phyloP scores from a whole-genome alignment of 1,139 yeast species.

The Nadsonia starkeyi-henricii region DNA sequence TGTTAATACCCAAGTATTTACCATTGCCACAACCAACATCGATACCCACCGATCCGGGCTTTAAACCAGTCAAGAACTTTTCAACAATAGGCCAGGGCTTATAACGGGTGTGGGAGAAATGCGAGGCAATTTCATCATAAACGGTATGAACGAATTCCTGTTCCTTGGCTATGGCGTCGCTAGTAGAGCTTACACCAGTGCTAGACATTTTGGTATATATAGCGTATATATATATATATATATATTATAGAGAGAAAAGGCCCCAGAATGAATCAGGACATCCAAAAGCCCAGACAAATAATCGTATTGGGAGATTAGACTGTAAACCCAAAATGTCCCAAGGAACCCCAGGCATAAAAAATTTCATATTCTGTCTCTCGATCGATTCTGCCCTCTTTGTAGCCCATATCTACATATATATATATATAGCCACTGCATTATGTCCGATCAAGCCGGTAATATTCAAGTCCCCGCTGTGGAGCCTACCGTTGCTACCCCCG shows the following conservation, averaged over 20 bases:
- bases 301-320: too few relatives aligned
- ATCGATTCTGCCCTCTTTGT: too few relatives aligned
- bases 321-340: too few relatives aligned
- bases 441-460: not conserved
- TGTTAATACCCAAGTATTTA: constrained; percentile 65
- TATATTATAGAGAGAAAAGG: too few relatives aligned
- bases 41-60: constrained; percentile 36
- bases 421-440: not conserved
- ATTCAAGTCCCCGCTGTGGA: not conserved
- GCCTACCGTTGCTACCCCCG: not conserved
- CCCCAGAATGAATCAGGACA: too few relatives aligned
- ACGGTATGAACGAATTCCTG: constrained; percentile 74
- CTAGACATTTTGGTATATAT: too few relatives aligned
- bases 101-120: constrained; percentile 84
- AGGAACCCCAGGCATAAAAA: too few relatives aligned
- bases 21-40: constrained; percentile 92
- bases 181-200: not conserved
- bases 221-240: too few relatives aligned
- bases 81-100: constrained; percentile 98
- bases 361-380: too few relatives aligned
- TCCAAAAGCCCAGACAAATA: too few relatives aligned
- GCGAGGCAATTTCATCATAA: constrained; percentile 82
- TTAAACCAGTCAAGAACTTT: constrained; percentile 36
- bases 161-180: constrained; percentile 35
- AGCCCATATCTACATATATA: too few relatives aligned